phyloP scores from a whole-genome alignment of 75 land plant species.

The Cunninghamia lanceolata region DNA sequence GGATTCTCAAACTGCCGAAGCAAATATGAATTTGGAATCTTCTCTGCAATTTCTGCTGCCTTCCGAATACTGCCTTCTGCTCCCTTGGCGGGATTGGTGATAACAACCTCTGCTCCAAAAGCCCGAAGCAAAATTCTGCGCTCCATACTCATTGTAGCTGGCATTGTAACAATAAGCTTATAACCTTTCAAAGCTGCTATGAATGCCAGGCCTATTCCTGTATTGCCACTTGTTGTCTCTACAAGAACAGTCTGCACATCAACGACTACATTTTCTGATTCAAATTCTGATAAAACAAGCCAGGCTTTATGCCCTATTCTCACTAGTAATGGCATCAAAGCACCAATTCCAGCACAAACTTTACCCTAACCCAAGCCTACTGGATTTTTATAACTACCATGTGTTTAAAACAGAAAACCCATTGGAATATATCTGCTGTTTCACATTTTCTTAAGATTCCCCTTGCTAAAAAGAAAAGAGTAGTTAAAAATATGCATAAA shows the following conservation, averaged over 20 bases:
- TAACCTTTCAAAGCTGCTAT: conserved; percentile 50
- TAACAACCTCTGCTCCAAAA: conserved; percentile 44
- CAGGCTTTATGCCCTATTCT: no score
- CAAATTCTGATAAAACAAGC: no score
- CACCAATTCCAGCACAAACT: no score
- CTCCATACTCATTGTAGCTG: conserved; percentile 47
- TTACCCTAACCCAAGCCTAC: no score
- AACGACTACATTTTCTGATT: no score
- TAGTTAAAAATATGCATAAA: neutral
- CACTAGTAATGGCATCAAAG: no score
- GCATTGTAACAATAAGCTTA: conserved; percentile 48
- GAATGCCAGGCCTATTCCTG: conserved; percentile 48
- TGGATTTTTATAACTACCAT: no score
- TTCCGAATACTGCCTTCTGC: conserved; percentile 38
- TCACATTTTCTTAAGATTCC: no score
- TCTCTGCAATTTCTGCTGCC: conserved; percentile 43
- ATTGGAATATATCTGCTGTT: no score
- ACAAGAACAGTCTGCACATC: conserved; percentile 34
- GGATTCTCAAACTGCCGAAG: conserved; percentile 88
- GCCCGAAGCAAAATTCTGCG: conserved; percentile 37
- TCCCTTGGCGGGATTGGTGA: conserved; percentile 27
- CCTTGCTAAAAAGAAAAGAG: neutral
- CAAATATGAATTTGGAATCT: conserved; percentile 46
- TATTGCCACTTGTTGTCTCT: conserved; percentile 47
- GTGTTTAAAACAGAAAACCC: no score